Percentiles rank a stretch among this genome's conserved stretches.
phyloP scores from a whole-genome alignment of 164 flowering plant genomes.

The Dillenia turbinata region DNA sequence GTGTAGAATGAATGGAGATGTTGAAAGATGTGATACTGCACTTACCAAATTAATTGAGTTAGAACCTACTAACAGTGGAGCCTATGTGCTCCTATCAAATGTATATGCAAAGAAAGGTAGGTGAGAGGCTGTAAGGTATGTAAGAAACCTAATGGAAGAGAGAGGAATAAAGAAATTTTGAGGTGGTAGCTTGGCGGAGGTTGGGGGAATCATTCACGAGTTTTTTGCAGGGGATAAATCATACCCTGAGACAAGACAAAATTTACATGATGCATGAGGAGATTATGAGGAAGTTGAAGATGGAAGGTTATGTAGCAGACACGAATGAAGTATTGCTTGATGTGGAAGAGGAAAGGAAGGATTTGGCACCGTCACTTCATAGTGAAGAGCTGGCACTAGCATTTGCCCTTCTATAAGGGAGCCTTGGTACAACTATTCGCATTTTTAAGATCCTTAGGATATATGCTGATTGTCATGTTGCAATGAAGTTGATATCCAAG shows the following conservation, averaged over 20 bases:
- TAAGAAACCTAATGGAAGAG: conserved; percentile 30
- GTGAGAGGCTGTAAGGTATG: conserved; percentile 31
- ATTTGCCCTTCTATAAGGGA: conserved; percentile 21
- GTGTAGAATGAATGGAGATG: conserved; percentile 26
- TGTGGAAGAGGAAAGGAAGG: conserved; percentile 37
- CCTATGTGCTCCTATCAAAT: conserved; percentile 40
- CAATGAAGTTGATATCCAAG: conserved; percentile 28
- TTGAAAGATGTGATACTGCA: conserved; percentile 26
- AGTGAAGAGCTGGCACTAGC: conserved; percentile 35
- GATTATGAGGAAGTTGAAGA: conserved; percentile 25
- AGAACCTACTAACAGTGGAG: conserved; percentile 30
- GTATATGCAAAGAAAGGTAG: conserved; percentile 29
- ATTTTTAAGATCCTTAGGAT: conserved; percentile 34
- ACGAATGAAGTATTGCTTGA: conserved; percentile 29
- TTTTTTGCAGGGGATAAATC: conserved; percentile 34
- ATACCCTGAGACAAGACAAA: conserved; percentile 20
- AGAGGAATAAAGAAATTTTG: conserved; percentile 27
- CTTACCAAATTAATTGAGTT: conserved; percentile 24
- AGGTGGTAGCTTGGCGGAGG: conserved; percentile 43
- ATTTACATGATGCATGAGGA: conserved; percentile 32
- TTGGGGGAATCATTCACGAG: conserved; percentile 34
- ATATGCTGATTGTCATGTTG: conserved; percentile 34
- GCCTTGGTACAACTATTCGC: conserved; percentile 21
- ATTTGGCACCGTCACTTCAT: conserved; percentile 22
- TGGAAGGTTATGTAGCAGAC: conserved; percentile 22